Base-by-base conservation (phyloP, 2,329 filamentous ascomycete species). In the Exophiala aquamarina region DNA sequence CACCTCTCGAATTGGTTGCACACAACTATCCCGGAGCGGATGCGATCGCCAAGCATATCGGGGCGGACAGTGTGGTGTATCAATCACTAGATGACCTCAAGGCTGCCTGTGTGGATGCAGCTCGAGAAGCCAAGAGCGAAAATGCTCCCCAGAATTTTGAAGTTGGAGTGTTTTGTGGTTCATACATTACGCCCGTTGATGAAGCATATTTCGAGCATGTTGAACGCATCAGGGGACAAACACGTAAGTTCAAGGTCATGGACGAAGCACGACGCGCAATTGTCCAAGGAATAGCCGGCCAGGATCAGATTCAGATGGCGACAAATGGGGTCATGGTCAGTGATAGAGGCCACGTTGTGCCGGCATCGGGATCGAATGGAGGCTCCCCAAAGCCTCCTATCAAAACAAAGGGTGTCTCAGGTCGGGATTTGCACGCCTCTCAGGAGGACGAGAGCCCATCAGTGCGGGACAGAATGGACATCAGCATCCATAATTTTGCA, bases 111-210 rank as follows among this genome's bases (percentile, higher is more conserved):
- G 78, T 83, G 2, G 83, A 89, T 57, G 78, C 88, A 3, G 83
- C 82, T 4, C 59, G 60, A 26, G 67, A 51, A 77, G 82, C 41
- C 71, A 78, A 45, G 69, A 78, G 51, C 70, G 73, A 26, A 65
- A 79, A 59, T 74, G 74, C 7, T 73, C 70, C 70, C 3, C 59
- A 79, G 54, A 74, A 84, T 45, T 96, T 96, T 57, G 92, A 97
- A 64, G 83, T 94, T 2, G 91, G 92, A 44, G 91, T 96, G 7
- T 96, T 97, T 72, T 89, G 84, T 62, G 92, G 92, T 36, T 82
- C 83, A 55, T 96, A 96, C 67, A 77, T 88, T 52, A 96, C 92
- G 0, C 82, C 82, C 0, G 86, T 96, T 2, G 80, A 85, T 1
- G 78, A 83, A 5, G 83, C 79, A 29, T 96, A 96, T 70, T 93